Evolutionary conservation across 192 early-diverging fungal genomes (phyloP), one percentile per base, ranked within the genome.

Genomic region (Cladochytrium replicatum): DNA sequence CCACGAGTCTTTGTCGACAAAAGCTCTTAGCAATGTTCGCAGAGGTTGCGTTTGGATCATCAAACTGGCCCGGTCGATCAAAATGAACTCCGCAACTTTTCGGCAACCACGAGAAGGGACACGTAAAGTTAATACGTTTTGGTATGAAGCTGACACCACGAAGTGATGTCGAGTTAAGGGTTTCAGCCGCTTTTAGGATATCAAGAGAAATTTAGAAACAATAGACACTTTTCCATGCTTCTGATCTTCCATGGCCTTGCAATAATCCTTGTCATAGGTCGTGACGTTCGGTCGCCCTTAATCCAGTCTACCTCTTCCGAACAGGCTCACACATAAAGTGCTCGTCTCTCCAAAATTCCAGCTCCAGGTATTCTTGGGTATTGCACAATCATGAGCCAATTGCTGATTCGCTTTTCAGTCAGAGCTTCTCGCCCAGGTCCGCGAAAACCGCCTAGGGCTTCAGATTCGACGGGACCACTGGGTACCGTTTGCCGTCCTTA

Each of bases 31-130:
- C 65, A 29, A 78, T 70, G 54, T 63, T 78, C 2, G 75, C 60
- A 17, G 62, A 60, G 9, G 68, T 64, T 6, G 71, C 75, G 55
- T 78, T 78, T 6, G 76, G 76, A 37, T 78, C 76, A 48, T 78
- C 76, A 59, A 78, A 78, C 45, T 78, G 75, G 0, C 68, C 67
- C 24, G 76, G 76, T 40, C 48, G 30, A 15, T 75, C 71, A 41
- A 78, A 77, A 15, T 31, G 6, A 8, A 49, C 43, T 17, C 54
- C 49, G 32, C 55, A 46, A 4, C 49, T 31, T 37, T 66, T 74
- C 22, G 68, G 27, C 5, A 78, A 58, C 76, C 76, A 78, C 8
- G 63, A 17, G 43, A 71, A 71, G 2, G 77, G 52, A 0, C 52
- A 66, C 8, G 64, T 57, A 38, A 78, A 78, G 42, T 65, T 38